Evolutionary conservation across 352 stramenopile species (phyloP).

Genomic region (Elongisporangium undulatum): DNA sequence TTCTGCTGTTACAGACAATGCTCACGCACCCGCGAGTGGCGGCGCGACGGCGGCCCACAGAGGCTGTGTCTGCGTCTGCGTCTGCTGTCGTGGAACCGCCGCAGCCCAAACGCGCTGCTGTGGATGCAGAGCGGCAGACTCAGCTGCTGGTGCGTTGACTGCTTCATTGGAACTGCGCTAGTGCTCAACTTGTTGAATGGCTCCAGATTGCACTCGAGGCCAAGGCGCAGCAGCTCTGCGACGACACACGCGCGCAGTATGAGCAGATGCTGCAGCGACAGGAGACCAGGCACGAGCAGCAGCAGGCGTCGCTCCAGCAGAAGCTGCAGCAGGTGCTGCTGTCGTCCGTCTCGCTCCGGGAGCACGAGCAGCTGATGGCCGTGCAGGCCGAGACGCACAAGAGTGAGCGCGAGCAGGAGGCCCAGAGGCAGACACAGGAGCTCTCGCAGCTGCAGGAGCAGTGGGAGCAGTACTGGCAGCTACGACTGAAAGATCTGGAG

Average conservation of each 20-base stretch:
- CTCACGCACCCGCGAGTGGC: not conserved
- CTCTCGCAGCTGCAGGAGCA: constrained; percentile 15
- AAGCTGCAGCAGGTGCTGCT: constrained; percentile 40
- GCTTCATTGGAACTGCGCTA: not conserved
- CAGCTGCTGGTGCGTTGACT: not conserved
- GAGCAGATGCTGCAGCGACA: constrained; percentile 39
- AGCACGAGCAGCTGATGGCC: constrained; percentile 44
- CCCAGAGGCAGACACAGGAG: constrained; percentile 17
- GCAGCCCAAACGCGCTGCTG: too few species aligned
- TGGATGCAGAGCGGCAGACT: not conserved
- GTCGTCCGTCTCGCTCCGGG: constrained; percentile 39
- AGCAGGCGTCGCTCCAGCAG: constrained; percentile 29
- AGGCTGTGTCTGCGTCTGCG: too few species aligned
- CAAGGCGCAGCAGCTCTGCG: constrained; percentile 44
- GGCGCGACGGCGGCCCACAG: not conserved
- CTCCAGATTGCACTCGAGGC: constrained; percentile 17
- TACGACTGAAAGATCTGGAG: constrained; percentile 14
- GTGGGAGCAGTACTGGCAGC: constrained; percentile 23
- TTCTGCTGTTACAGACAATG: not conserved
- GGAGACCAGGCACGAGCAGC: constrained; percentile 35
- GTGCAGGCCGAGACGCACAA: constrained; percentile 13
- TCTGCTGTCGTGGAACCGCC: not conserved
- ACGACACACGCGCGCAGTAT: constrained; percentile 51
- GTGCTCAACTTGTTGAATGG: not conserved
- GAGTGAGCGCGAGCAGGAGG: constrained; percentile 18